Evolutionary conservation across 345 rosid species (phyloP).

Genomic region (Syzygium oleosum): DNA sequence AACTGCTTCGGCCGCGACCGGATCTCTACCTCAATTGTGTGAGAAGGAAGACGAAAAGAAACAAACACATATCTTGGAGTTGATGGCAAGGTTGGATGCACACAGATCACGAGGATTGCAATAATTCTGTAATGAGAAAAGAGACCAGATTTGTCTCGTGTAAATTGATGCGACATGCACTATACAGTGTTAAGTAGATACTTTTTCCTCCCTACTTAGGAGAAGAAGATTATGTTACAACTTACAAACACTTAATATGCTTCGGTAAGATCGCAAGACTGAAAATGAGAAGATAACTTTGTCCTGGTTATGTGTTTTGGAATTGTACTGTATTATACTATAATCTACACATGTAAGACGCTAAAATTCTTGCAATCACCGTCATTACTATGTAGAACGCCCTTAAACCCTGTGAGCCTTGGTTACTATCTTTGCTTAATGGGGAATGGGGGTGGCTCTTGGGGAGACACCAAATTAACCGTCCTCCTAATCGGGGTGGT

Average conservation of each 20-base stretch:
- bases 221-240: neutral
- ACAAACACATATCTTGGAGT: neutral
- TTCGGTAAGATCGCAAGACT: neutral
- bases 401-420: neutral
- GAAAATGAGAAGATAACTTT: neutral
- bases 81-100: neutral
- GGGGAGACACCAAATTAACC: neutral
- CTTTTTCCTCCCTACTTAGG: neutral
- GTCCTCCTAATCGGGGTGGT: slow-evolving; percentile 15
- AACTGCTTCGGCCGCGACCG: neutral
- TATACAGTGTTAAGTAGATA: neutral
- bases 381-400: neutral
- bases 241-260: neutral
- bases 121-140: neutral
- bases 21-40: neutral
- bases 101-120: neutral
- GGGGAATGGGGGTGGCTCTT: neutral
- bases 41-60: neutral
- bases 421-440: neutral
- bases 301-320: neutral
- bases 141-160: neutral
- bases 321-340: neutral
- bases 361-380: neutral
- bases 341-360: neutral
- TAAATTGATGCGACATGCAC: neutral